Base-by-base conservation (phyloP, 176 grass and related monocot species). In the Paspalum notatum region DNA sequence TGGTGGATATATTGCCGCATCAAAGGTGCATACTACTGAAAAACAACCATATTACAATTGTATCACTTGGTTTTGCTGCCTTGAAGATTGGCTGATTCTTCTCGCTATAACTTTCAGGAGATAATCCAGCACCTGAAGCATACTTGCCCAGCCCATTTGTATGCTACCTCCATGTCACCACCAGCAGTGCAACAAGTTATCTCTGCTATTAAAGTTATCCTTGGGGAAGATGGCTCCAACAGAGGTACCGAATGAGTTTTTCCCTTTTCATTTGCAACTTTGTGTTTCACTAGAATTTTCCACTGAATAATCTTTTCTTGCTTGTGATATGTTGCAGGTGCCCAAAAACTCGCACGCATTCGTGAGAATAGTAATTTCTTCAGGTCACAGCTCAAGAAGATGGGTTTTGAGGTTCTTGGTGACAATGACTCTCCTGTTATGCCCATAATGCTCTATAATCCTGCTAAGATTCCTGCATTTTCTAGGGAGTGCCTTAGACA, bases 331-430 rank as follows among this genome's bases (percentile, higher is more conserved):
- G 18, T 76, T 49, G 63, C 74, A 97, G 94, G 94, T 54, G 90
- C 94, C 52, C 88, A 91, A 53, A 97, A 97, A 88, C 91, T 97
- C 87, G 88, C 84, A 54, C 90, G 73, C 41, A 91, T 97, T 26
- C 89, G 94, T 52, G 94, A 97, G 73, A 97, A 97, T 32, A 91
- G 94, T 79, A 97, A 97, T 87, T 93, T 97, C 86, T 97, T 97
- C 81, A 83, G 91, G 65, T 91, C 90, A 47, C 88, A 97, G 70
- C 94, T 97, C 68, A 85, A 91, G 48, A 97, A 93, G 86, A 93
- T 97, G 94, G 94, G 94, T 51, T 93, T 97, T 49, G 91, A 93
- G 84, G 94, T 97, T 86, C 86, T 97, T 67, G 94, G 94, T 5
- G 88, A 97, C 88, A 90, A 95, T 80, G 89, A 95, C 25, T 95